Evolutionary conservation across 345 rosid genomes (phyloP), one percentile per base, ranked within the genome.

Genomic region (Adansonia digitata): DNA sequence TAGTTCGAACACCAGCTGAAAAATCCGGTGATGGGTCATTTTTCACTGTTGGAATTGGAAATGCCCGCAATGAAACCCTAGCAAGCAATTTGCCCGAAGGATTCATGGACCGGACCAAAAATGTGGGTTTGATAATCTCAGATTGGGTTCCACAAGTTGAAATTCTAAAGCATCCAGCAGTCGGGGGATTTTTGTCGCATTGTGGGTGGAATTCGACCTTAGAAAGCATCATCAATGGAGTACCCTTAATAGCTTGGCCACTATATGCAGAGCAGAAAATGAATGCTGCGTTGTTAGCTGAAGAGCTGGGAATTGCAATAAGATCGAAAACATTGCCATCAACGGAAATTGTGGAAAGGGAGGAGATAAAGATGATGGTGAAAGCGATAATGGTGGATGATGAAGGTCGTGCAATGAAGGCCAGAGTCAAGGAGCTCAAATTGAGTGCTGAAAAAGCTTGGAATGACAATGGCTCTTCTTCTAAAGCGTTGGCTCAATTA

Each of bases 161-260:
- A 12, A 85, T 89, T 18, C 34, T 94, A 45, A 65, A 57, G 52
- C 97, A 92, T 20, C 77, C 72, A n/a, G 81, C 94, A 0, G 79
- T 85, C 10, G 98, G 97, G 1, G 95, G 89, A 15, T 93, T 85
- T 72, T 46, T 91, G 12, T 82, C 93, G 0, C 97, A 93, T 39
- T 84, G 91, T 2, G 97, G 98, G 0, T 91, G 98, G 98, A 93
- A 86, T 74, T 93, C 94, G 1, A 72, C 78, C 18, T 27, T 90
- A 5, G 94, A 93, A 83, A 81, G 93, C 57, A 80, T 88, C 1
- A 24, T 37, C 0, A 81, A 86, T 1, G 88, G 87, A 10, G 86
- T 86, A 64, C 86, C 92, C 1, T 80, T 90, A 81, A 85, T 90
- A 10, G 81, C 81, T 0, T 88, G 94, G 91, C 89, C 92, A 5